Percentiles rank a stretch among this genome's conserved stretches.
Conservation (phyloP, 352 stramenopile genomes). For the Phytophthora capsici region DNA sequence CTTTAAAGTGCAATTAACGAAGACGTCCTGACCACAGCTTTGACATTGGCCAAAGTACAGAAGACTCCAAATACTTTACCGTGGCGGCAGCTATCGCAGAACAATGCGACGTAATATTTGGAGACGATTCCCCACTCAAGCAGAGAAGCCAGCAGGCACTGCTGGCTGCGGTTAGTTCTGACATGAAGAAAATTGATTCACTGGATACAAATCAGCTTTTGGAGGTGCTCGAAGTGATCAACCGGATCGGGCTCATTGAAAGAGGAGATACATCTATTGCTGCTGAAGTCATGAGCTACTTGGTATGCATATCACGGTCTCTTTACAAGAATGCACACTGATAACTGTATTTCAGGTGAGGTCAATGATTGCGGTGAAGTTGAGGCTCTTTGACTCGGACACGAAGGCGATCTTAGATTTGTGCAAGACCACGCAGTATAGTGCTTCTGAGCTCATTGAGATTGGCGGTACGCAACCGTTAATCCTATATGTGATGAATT, state of each 20-base stretch:
- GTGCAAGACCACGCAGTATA: constrained; percentile 51
- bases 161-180: constrained; percentile 60
- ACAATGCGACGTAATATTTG: constrained; percentile 47
- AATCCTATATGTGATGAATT: neutral
- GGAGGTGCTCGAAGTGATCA: constrained; percentile 51
- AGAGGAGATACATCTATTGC: constrained; percentile 10
- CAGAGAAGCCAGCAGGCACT: constrained; percentile 52
- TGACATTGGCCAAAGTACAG: constrained; percentile 67
- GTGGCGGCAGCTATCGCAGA: constrained; percentile 64
- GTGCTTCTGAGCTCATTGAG: constrained; percentile 48
- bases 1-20: constrained; percentile 3
- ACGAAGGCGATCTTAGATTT: constrained; percentile 55
- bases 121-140: constrained; percentile 42
- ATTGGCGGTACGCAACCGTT: constrained; percentile 51
- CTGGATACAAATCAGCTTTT: constrained; percentile 44
- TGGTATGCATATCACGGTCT: constrained; percentile 32
- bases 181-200: constrained; percentile 62
- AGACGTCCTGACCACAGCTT: constrained; percentile 46
- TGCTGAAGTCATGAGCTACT: constrained; percentile 33
- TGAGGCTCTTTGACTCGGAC: constrained; percentile 67
- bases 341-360: constrained; percentile 40
- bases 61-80: constrained; percentile 58
- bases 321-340: too few species aligned
- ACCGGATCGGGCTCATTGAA: constrained; percentile 38
- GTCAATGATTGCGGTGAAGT: constrained; percentile 57